These are phyloP conservation scores for Nicotiana rustica DNA, from an alignment of 305 asterid genomes.

Conservation along the genomic window DNA sequence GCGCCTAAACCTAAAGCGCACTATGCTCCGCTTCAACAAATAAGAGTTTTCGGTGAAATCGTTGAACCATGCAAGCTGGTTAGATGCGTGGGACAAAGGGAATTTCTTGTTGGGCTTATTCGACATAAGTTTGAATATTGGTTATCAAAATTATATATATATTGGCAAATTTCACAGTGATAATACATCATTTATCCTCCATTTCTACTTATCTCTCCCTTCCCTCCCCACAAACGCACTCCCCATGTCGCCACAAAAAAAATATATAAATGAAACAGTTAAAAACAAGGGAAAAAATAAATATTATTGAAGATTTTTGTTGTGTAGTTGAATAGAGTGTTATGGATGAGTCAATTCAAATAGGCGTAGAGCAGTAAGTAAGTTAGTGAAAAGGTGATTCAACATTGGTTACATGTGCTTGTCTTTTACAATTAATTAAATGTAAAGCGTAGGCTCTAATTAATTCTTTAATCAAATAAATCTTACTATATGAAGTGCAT, in stretches of 20 bases:
- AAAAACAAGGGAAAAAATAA: background rate
- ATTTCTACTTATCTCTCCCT: background rate
- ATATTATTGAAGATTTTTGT: background rate
- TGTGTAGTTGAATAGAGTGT: background rate
- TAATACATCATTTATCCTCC: background rate
- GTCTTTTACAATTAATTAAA: background rate
- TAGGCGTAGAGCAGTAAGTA: background rate
- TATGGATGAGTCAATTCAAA: constrained; percentile 13
- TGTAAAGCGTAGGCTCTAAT: background rate
- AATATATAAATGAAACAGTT: background rate
- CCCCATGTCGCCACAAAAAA: background rate
- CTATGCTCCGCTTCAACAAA: too few relatives aligned
- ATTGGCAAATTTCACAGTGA: background rate
- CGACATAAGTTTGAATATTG: too few relatives aligned
- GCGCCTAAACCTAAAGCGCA: too few relatives aligned
- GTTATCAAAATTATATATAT: too few relatives aligned
- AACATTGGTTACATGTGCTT: constrained; percentile 18
- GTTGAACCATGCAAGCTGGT: too few relatives aligned
- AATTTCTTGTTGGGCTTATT: too few relatives aligned
- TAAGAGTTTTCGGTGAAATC: too few relatives aligned
- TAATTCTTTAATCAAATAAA: background rate
- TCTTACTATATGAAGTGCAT: background rate
- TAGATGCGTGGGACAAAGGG: too few relatives aligned
- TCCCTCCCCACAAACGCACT: background rate
- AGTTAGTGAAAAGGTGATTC: background rate